Base-by-base conservation (phyloP, 1,284 basidiomycete species). In the Leccinum proximum region DNA sequence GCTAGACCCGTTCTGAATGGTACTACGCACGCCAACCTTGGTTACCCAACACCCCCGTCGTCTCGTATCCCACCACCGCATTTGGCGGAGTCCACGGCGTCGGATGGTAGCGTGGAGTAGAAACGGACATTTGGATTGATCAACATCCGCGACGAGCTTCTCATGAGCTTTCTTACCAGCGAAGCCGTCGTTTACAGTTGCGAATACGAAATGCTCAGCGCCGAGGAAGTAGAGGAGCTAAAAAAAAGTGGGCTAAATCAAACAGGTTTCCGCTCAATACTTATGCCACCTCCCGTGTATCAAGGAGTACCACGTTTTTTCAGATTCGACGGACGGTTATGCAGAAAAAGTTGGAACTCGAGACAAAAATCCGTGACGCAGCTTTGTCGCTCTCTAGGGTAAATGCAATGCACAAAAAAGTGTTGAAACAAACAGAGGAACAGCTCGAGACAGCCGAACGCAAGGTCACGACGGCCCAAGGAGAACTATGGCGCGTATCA, bases 201-300 rank as follows among this genome's bases (percentile, higher is more conserved):
- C 35, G 84, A 84, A 58, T 90, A 86, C 71, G 84, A 89, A 61
- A 87, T 95, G 26, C 80, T 93, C 58, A 85, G 81, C 68, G 87
- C 92, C 63, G 94, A 97, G 70, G 91, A 95, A 70, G 90, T 95
- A n/a, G 94, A 96, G 68, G 90, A 91, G 61, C 84, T 95, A 26
- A 70, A 96, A 94, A 80, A 93, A 93, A 86, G 93, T 92, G 69
- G 59, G 82, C 78, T 16, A 37, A 18, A 38, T 66, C 67, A 40
- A 40, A 11, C 40, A 56, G 1, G 26, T 33, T 53, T n/a, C 22
- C 57, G 2, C 38, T 26, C 59, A 35, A 64, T 35, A 33, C 35
- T 69, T 38, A 68, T 48, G 2, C 40, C 37, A 5, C 35, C 7
- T 4, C 42, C 42, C 50, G 22, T 16, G 14, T 33, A 58, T 60